Evolutionary conservation across 768 basidiomycete genomes (phyloP), one percentile per base, ranked within the genome.

Genomic region (Naganishia antarctica): DNA sequence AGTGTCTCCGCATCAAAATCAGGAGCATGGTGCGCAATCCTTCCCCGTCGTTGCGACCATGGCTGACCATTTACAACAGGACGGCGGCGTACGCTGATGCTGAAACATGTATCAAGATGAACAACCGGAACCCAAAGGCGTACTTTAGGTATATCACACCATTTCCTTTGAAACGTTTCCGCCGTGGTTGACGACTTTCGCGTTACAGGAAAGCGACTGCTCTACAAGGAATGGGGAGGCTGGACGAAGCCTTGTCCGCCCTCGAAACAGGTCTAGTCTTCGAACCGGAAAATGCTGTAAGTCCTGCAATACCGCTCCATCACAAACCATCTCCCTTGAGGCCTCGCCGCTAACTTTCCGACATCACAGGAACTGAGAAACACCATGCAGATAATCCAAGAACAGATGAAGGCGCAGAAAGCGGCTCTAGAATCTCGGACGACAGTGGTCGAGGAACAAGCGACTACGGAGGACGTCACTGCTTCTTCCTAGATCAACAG

Each of bases 101-200:
- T 0, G 92, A 98, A 63, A 86, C 86, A 1, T 91, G 97, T 72
- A 87, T 96, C 44, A 78, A 84, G 68, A 79, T 96, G 58, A 88
- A 91, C 72, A 82, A 86, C 62, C 86, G 85, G 47, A 98, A 94
- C 93, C 84, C 88, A 71, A 99, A 98, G 74, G 96, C 92, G 0
- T 90, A 97, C 77, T 96, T 96, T 81, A 83, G 96, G 70, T 70
- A 50, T 11, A n/a, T 21, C 29, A 34, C 15, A n/a, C 21, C 47
- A 43, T 23, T 0, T 3, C 15, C 7, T 18, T 37, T 1, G 1
- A 16, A 40, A 28, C 9, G 13, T 0, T 26, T 37, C 3, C 31
- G 49, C 7, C 26, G n/a, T 4, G 29, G 25, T 45, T 60, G 2
- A n/a, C 47, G n/a, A 47, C 16, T 50, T 47, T 32, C 23, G 25